A percentile compares a stretch with the other conserved stretches of the same genome.
Evolutionary conservation across 148 eudicot genomes (phyloP).

Genomic region (Vaccinium vitisidaea): DNA sequence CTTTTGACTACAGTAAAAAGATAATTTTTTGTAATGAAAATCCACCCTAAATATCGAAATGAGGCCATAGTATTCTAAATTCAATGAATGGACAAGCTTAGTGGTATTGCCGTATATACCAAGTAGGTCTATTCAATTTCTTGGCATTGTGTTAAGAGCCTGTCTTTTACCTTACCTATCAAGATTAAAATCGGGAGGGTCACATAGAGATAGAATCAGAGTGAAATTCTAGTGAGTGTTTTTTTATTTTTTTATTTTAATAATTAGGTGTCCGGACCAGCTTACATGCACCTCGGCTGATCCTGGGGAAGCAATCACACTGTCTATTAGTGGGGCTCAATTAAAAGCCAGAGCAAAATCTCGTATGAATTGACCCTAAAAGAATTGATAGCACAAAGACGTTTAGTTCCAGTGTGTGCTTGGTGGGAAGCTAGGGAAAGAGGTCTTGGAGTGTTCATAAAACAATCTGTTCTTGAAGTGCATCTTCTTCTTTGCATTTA

Average conservation of each 20-base stretch:
- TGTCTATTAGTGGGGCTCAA: no score
- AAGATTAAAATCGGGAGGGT: no score
- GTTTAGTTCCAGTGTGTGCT: no score
- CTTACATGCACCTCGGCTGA: no score
- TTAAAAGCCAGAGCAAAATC: no score
- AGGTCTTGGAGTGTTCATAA: not conserved
- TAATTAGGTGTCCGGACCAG: no score
- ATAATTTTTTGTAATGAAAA: no score
- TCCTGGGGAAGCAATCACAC: no score
- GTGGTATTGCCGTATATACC: not conserved
- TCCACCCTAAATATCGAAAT: not conserved
- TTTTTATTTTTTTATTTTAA: no score
- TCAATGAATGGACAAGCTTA: conserved; percentile 1
- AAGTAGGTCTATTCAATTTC: not conserved
- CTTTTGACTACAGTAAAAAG: no score
- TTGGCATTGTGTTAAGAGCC: not conserved
- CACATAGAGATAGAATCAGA: not conserved
- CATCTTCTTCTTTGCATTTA: not conserved
- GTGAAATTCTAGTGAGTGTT: not conserved
- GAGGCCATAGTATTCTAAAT: not conserved
- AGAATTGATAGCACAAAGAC: no score
- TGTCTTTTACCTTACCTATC: not conserved
- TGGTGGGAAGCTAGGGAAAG: not conserved
- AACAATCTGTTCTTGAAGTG: not conserved
- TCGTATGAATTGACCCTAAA: no score